Base-by-base conservation (phyloP, 352 stramenopile species). In the Pythium vanterpoolii region DNA sequence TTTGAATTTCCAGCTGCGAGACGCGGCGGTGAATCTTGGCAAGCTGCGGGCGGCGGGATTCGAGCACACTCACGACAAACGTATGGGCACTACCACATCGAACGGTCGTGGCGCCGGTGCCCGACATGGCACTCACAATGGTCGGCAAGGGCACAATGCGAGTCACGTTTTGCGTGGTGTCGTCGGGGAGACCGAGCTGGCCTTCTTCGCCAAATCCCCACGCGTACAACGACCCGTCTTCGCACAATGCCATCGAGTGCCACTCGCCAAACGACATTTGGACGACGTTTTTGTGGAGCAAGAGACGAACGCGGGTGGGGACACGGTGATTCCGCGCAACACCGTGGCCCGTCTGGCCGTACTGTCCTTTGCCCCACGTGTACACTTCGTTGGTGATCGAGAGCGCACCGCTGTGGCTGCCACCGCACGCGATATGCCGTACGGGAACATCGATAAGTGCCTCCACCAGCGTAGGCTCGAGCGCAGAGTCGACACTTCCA, bases 141-240 rank as follows among this genome's bases (percentile, higher is more conserved):
- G 73, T 71, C 1, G 80, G 78, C n/a, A 87, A 55, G 9, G 76
- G 44, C 9, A 75, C 72, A 26, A 83, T 60, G 26, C 73, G 49
- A 14, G 65, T 65, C 0, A 44, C 23, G 13, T 48, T 39, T 51
- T 74, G 58, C 53, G 79, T 81, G 13, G 63, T 72, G 26, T 83
- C 66, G 24, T 78, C 69, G 4, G 76, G 72, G 0, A 86, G 58
- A 26, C 74, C 75, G 11, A 90, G 71, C 28, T 88, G 79, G 0
- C 81, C 79, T 73, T 90, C 81, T 62, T 90, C 81, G 13, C 79
- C 81, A 40, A 90, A 90, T 0, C 81, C 81, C 80, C 80, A 90
- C 1, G 78, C 61, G 38, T 76, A 90, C 43, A 90, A 55, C 0
- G 64, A 71, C 5, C 71, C 76, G 24, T 80, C 70, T 40, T 77